Conservation (phyloP, 2,329 filamentous ascomycete genomes). For the Fragosphaeria purpurea region DNA sequence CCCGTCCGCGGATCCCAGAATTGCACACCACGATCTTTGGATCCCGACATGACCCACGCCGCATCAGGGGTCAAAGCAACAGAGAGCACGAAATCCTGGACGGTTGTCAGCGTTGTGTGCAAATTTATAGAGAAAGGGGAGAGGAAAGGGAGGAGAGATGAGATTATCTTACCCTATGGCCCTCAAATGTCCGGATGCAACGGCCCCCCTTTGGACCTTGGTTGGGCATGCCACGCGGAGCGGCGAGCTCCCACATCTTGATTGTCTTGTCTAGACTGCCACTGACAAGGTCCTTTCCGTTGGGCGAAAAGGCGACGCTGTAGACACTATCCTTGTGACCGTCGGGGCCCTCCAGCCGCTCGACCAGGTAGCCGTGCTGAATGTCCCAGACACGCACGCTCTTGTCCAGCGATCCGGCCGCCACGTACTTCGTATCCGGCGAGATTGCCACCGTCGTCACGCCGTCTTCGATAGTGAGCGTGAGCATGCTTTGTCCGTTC, state of each 20-base stretch:
- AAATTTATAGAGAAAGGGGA: neutral
- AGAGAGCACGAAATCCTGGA: conserved; percentile 85
- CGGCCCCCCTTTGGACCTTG: conserved; percentile 73
- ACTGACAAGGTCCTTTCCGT: conserved; percentile 84
- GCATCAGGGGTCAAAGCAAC: conserved; percentile 92
- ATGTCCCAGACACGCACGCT: conserved; percentile 97
- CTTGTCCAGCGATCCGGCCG: conserved; percentile 92
- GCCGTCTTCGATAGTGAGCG: conserved; percentile 87
- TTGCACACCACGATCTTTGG: conserved; percentile 93
- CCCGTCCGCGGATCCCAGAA: conserved; percentile 97
- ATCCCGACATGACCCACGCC: conserved; percentile 92
- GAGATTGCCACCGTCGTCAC: conserved; percentile 97
- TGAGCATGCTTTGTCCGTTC: conserved; percentile 68
- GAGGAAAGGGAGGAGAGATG: neutral
- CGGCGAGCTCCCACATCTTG: conserved; percentile 94
- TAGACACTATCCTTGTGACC: conserved; percentile 97
- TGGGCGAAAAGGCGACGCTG: conserved; percentile 90
- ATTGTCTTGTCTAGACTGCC: conserved; percentile 96
- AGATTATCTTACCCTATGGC: conserved; percentile 62
- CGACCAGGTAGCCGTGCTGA: conserved; percentile 71
- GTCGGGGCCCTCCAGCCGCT: conserved; percentile 83
- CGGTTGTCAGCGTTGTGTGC: conserved; percentile 17
- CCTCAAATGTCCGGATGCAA: conserved; percentile 94
- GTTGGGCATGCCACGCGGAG: conserved; percentile 57
- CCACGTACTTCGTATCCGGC: conserved; percentile 86